Conservation (phyloP, 805 yeast genomes). For the Lachancea cidri region DNA sequence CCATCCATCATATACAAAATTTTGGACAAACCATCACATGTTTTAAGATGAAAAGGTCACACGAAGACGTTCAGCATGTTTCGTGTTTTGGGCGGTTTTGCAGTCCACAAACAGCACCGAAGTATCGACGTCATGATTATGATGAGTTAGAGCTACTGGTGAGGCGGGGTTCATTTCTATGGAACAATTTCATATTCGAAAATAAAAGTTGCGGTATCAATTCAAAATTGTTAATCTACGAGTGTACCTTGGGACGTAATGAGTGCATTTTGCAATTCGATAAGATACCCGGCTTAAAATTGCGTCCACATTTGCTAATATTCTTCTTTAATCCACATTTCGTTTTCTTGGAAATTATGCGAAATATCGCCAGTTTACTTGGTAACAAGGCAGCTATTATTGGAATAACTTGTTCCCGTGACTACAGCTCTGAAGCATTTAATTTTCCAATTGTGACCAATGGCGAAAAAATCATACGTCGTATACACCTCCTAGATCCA, state of each 20-base stretch:
- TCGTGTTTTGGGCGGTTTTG: neutral
- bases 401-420: neutral
- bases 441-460: conserved; percentile 1
- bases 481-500: neutral
- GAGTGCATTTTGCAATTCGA: neutral
- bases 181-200: neutral
- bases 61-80: neutral
- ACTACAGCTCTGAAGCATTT: neutral
- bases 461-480: neutral
- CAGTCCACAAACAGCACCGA: neutral
- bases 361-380: no score
- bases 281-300: neutral
- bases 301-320: neutral
- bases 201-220: neutral
- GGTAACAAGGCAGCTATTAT: no score
- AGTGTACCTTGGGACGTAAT: neutral
- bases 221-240: neutral
- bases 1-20: neutral
- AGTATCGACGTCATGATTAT: neutral
- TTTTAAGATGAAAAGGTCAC: neutral
- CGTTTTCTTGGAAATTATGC: no score
- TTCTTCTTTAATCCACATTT: no score
- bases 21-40: neutral
- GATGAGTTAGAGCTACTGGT: neutral
- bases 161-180: neutral